Evolutionary conservation across 805 yeast genomes (phyloP), one percentile per base, ranked within the genome.

Genomic region (Metschnikowia colocasiae): DNA sequence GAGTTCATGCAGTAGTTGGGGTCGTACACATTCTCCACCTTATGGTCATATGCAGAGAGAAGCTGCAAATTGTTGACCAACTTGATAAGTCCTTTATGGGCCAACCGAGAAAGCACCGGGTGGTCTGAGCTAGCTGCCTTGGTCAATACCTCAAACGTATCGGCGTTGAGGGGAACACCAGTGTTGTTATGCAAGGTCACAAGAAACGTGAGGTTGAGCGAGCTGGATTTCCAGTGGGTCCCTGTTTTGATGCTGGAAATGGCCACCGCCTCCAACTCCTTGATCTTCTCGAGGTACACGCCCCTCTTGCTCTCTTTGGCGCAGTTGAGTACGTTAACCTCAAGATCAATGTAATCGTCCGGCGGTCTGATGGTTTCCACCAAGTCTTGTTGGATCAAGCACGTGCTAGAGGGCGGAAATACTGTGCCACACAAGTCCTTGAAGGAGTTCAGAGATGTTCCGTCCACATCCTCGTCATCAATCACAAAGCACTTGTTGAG

Each of bases 221-320:
- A 58, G 18, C 79, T 66, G 4, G 74, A 63, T 54, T 76, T 82
- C 95, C 94, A 86, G 48, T 81, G 81, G 2, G 61, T 58, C 26
- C 66, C 63, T 30, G 48, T 35, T 33, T 57, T 52, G 45, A 68
- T 72, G 31, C 56, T 54, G 1, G 42, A 32, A 6, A 69, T 26
- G 10, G 71, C 60, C 27, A 47, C 47, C n/a, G 63, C 62, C 49
- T 81, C 81, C 6, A 85, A 57, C 10, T 64, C 64, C 2, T 59
- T 56, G 26, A 85, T 53, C 15, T 72, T 59, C 0, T 68, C 65
- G 18, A 74, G 54, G 47, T 77, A 77, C 0, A 63, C 30, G 8
- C 59, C 59, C 51, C 84, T 69, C 60, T 85, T 87, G 44, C 64
- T 69, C 18, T 76, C 78, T 55, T 87, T 87, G 0, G 91, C 91